These are phyloP conservation scores for Alternaria sp. DNA, from an alignment of 2,329 filamentous ascomycete species.

Conservation along the genomic window DNA sequence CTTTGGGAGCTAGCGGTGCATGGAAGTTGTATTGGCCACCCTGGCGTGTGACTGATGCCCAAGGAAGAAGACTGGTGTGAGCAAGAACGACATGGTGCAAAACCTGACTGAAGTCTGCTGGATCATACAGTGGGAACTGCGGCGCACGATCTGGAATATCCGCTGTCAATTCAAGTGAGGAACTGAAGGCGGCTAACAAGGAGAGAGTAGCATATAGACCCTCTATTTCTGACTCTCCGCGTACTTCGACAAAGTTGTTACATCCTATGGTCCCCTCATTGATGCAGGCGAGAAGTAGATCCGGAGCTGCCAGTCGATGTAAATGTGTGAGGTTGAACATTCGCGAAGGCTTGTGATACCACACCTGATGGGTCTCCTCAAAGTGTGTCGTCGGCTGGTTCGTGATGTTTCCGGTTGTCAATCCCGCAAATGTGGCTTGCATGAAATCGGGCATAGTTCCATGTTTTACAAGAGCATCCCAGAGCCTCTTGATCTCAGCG, in stretches of 20 bases:
- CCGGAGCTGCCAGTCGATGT: constrained; percentile 18
- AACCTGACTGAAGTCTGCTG: constrained; percentile 30
- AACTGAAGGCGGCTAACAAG: constrained; percentile 15
- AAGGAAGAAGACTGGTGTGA: constrained; percentile 21
- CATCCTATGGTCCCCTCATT: constrained; percentile 13
- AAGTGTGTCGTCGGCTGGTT: background rate
- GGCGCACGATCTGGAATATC: background rate
- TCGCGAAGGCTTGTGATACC: constrained; percentile 25
- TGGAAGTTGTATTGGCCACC: constrained; percentile 24
- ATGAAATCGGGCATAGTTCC: constrained; percentile 14
- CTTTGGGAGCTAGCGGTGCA: constrained; percentile 1
- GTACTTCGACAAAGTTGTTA: constrained; percentile 29
- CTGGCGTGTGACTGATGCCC: constrained; percentile 22
- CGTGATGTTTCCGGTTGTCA: background rate
- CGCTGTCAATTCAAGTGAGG: constrained; percentile 12
- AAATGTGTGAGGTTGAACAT: constrained; percentile 33
- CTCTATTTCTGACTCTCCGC: constrained; percentile 26
- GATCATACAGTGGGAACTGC: constrained; percentile 9
- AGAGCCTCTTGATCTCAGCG: constrained; percentile 7
- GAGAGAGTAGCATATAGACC: constrained; percentile 24
- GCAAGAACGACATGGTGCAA: constrained; percentile 22
- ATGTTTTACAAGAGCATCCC: constrained; percentile 8
- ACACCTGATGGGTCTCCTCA: constrained; percentile 13
- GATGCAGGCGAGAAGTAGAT: constrained; percentile 6
- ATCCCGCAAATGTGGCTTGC: constrained; percentile 6